phyloP scores from a whole-genome alignment of 257 asterid species.

The Nicotiana undulata region DNA sequence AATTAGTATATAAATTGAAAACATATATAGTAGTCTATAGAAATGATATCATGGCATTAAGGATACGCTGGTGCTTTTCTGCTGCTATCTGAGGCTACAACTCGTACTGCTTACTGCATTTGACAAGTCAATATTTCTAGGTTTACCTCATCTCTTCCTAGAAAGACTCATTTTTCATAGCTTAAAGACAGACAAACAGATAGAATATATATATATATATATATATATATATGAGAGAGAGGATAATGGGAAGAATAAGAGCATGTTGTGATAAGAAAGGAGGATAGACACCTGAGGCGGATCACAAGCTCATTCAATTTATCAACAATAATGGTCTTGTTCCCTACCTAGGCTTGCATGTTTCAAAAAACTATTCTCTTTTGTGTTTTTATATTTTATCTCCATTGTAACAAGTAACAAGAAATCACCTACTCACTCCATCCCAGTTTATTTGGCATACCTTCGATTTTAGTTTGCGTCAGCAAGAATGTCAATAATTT shows the following conservation, averaged over 20 bases:
- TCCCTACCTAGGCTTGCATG: slow-evolving; percentile 79
- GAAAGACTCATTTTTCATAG: background rate
- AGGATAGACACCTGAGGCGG: slow-evolving; percentile 88
- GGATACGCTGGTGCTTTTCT: slow-evolving; percentile 24
- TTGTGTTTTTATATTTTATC: background rate
- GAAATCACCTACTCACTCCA: no score
- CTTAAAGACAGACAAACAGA: background rate
- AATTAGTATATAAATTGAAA: no score
- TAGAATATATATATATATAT: no score
- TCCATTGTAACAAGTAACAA: no score
- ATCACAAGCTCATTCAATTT: slow-evolving; percentile 41
- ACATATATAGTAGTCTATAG: no score
- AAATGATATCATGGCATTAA: slow-evolving; percentile 23
- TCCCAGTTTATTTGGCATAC: no score
- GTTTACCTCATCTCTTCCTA: background rate
- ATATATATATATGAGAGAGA: background rate
- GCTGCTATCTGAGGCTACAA: slow-evolving; percentile 7
- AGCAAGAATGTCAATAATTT: no score
- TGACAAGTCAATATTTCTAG: background rate
- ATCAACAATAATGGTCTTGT: slow-evolving; percentile 64
- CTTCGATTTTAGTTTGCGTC: no score
- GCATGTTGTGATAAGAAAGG: slow-evolving; percentile 47
- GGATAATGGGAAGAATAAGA: slow-evolving; percentile 49
- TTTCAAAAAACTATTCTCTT: background rate
- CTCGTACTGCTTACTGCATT: background rate